phyloP scores from a whole-genome alignment of 371 early-diverging fungal genomes.

The Lichtheimia hyalospora region DNA sequence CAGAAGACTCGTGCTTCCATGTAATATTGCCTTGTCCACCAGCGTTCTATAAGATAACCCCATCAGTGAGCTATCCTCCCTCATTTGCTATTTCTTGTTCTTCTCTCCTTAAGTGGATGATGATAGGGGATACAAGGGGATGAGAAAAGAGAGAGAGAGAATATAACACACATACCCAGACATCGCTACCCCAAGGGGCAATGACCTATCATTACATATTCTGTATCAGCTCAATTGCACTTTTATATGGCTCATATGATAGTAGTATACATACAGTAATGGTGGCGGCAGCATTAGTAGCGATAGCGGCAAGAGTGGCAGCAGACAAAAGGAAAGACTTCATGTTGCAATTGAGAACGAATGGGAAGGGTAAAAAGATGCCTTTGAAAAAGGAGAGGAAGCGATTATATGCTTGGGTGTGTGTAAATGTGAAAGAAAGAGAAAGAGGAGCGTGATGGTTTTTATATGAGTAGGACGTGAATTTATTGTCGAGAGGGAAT shows the following conservation, averaged over 20 bases:
- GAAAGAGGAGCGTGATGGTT: neutral
- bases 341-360: slow-evolving; percentile 11
- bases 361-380: slow-evolving; percentile 10
- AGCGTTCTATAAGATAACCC: slow-evolving; percentile 22
- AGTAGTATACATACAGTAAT: slow-evolving; percentile 17
- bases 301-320: slow-evolving; percentile 15
- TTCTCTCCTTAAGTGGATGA: neutral
- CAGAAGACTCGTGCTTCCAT: slow-evolving; percentile 34
- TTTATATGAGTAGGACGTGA: neutral
- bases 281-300: slow-evolving; percentile 15
- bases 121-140: neutral
- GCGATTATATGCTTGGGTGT: neutral
- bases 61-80: neutral
- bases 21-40: slow-evolving; percentile 46
- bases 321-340: slow-evolving; percentile 20
- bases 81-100: neutral
- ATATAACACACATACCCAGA: slow-evolving; percentile 37
- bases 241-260: neutral
- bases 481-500: slow-evolving; percentile 1
- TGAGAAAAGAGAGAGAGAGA: neutral
- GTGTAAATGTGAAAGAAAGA: slow-evolving; percentile 1
- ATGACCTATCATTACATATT: slow-evolving; percentile 27
- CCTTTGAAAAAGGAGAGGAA: neutral
- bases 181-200: slow-evolving; percentile 38
- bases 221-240: neutral